Conservation (phyloP, 768 basidiomycete genomes). For the Phanerochaete carnosa region DNA sequence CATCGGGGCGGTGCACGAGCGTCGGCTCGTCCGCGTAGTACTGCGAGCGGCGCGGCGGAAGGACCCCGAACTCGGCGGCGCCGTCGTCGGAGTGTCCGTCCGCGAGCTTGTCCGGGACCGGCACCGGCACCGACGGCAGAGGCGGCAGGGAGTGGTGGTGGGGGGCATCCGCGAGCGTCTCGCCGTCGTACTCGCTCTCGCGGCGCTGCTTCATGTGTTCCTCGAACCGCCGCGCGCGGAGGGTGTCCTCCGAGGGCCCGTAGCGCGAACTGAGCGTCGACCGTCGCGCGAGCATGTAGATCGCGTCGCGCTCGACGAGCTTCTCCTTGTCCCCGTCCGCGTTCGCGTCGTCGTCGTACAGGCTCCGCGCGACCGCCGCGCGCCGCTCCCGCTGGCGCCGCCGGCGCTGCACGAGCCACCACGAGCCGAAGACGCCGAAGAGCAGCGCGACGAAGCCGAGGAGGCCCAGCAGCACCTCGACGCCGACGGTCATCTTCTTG, state of each 20-base stretch:
- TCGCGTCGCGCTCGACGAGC: constrained; percentile 20
- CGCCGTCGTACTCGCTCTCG: constrained; percentile 24
- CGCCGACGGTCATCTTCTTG: constrained; percentile 50
- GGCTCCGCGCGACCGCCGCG: constrained; percentile 3
- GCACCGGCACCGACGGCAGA: constrained; percentile 16
- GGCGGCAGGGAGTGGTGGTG: constrained; percentile 30
- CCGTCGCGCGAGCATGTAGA: constrained; percentile 35
- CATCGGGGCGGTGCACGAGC: not conserved
- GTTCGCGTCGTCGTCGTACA: constrained; percentile 4
- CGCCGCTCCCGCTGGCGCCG: constrained; percentile 15
- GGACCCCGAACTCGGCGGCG: not conserved
- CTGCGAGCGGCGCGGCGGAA: not conserved
- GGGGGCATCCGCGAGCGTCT: constrained; percentile 28
- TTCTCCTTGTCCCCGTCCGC: constrained; percentile 12
- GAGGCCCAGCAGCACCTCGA: constrained; percentile 61
- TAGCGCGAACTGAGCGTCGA: constrained; percentile 21
- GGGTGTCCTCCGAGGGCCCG: constrained; percentile 35
- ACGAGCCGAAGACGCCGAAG: constrained; percentile 45
- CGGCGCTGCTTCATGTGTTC: constrained; percentile 27
- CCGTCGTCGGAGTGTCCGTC: not conserved
- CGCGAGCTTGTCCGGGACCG: not conserved
- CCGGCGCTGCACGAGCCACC: constrained; percentile 38
- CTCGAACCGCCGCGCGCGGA: constrained; percentile 37
- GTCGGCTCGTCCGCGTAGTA: constrained; percentile 3
- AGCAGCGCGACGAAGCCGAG: constrained; percentile 57